A percentile compares a stretch with the other conserved stretches of the same genome.
Evolutionary conservation across 768 basidiomycete species (phyloP).

Genomic region (Naganishia randhawae): DNA sequence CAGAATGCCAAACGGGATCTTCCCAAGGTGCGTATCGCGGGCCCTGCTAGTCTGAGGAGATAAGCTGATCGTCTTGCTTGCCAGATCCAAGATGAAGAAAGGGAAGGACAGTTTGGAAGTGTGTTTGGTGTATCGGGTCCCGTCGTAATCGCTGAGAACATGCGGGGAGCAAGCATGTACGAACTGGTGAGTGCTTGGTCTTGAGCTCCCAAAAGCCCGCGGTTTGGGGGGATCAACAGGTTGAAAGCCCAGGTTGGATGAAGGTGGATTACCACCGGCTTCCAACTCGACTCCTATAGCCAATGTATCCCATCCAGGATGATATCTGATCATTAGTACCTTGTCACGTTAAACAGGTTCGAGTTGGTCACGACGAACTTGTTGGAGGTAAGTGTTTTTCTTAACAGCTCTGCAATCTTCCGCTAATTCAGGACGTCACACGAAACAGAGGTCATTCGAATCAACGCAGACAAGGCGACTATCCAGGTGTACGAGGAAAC

Average conservation of each 20-base stretch:
- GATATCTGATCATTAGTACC: not conserved
- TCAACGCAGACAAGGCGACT: constrained; percentile 95
- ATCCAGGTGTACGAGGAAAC: constrained; percentile 99
- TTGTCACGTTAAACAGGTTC: constrained; percentile 52
- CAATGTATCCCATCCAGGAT: not conserved
- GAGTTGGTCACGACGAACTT: constrained; percentile 96
- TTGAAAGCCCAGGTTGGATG: no score
- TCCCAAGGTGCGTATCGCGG: constrained; percentile 55
- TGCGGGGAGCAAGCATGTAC: constrained; percentile 92
- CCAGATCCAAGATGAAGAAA: constrained; percentile 78
- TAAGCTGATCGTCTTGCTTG: not conserved
- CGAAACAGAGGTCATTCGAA: constrained; percentile 90
- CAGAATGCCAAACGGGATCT: constrained; percentile 84
- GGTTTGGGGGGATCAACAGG: not conserved
- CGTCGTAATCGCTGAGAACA: constrained; percentile 95
- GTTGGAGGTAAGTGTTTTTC: constrained; percentile 58
- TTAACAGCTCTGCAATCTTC: constrained; percentile 55
- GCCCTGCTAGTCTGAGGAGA: constrained; percentile 6
- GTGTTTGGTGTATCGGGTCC: constrained; percentile 86
- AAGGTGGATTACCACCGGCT: no score
- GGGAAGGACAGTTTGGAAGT: constrained; percentile 60
- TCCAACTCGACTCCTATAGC: no score
- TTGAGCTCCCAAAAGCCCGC: not conserved
- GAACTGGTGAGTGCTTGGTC: constrained; percentile 36
- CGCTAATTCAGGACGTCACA: not conserved